These are phyloP conservation scores for Tuber aestivum DNA, from an alignment of 495 filamentous ascomycete species.

Conservation along the genomic window DNA sequence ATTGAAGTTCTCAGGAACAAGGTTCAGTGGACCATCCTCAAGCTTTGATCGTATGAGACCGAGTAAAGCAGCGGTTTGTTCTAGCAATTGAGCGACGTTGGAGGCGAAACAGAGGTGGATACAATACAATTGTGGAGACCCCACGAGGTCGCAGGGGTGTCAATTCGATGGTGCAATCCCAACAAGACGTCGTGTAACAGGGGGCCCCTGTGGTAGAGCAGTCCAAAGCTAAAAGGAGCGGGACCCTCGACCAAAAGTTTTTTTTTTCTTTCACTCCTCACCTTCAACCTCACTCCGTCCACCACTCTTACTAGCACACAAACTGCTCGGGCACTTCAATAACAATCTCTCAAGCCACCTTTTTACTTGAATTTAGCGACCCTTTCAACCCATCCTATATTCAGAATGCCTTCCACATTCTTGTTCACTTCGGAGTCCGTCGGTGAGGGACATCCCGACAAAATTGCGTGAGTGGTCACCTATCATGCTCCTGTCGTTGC, in stretches of 20 bases:
- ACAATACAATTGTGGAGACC: slow-evolving; percentile 23
- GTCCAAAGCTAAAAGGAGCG: slow-evolving; percentile 35
- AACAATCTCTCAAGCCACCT: neutral
- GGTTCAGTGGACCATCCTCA: neutral
- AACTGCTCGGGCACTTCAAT: neutral
- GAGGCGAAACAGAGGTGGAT: slow-evolving; percentile 12
- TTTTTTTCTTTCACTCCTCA: slow-evolving; percentile 39
- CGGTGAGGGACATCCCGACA: slow-evolving; percentile 95
- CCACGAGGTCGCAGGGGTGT: neutral
- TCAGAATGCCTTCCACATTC: slow-evolving; percentile 55
- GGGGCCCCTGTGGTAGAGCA: slow-evolving; percentile 28
- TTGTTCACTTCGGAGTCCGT: slow-evolving; percentile 99
- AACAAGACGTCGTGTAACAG: slow-evolving; percentile 12
- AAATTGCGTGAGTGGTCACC: slow-evolving; percentile 66
- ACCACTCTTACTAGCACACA: neutral
- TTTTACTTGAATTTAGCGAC: neutral
- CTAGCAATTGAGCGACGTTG: slow-evolving; percentile 4
- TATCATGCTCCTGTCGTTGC: slow-evolving; percentile 13
- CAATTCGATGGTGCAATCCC: neutral
- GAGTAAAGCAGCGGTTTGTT: slow-evolving; percentile 11
- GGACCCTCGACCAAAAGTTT: slow-evolving; percentile 33
- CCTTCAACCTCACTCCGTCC: slow-evolving; percentile 15
- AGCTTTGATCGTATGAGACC: slow-evolving; percentile 5
- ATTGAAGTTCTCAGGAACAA: neutral
- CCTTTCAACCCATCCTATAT: slow-evolving; percentile 7